Evolutionary conservation across 208 protist genomes (phyloP).

Genomic region (Eutreptiella sp.): DNA sequence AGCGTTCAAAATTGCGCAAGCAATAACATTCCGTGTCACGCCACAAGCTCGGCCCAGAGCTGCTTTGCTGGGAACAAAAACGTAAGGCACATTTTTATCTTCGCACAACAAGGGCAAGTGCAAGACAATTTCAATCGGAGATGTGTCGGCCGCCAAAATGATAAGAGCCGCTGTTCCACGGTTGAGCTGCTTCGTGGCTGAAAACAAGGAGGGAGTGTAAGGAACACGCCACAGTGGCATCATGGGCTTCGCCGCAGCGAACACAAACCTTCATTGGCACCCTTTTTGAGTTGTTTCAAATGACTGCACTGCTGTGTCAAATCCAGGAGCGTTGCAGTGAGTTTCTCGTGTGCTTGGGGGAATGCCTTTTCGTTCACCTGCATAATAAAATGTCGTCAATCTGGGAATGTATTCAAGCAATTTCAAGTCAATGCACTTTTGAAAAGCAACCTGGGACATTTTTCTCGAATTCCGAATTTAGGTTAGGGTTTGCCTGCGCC

Average conservation of each 20-base stretch:
- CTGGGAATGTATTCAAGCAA: no score
- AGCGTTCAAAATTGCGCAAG: constrained; percentile 87
- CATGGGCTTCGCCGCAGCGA: no score
- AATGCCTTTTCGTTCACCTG: constrained; percentile 97
- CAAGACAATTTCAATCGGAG: constrained; percentile 99
- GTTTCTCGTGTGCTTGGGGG: constrained; percentile 87
- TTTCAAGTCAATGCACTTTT: no score
- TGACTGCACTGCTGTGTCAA: constrained; percentile 94
- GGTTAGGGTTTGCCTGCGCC: no score
- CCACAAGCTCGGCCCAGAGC: constrained; percentile 96
- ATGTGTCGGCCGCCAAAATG: constrained; percentile 98
- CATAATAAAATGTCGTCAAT: no score
- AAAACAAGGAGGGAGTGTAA: no score
- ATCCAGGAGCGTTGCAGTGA: constrained; percentile 93
- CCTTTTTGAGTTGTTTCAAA: constrained; percentile 98
- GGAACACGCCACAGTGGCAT: no score
- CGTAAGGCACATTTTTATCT: constrained; percentile 99
- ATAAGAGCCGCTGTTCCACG: constrained; percentile 97
- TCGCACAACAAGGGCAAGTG: constrained; percentile 99
- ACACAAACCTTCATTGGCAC: constrained; percentile 99
- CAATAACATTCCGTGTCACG: constrained; percentile 95
- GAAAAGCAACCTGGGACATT: no score
- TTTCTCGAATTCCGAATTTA: no score
- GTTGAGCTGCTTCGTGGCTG: constrained; percentile 99
- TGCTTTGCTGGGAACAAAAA: constrained; percentile 97